Conservation (phyloP, 805 yeast genomes). For the Myxozyma neotropica region DNA sequence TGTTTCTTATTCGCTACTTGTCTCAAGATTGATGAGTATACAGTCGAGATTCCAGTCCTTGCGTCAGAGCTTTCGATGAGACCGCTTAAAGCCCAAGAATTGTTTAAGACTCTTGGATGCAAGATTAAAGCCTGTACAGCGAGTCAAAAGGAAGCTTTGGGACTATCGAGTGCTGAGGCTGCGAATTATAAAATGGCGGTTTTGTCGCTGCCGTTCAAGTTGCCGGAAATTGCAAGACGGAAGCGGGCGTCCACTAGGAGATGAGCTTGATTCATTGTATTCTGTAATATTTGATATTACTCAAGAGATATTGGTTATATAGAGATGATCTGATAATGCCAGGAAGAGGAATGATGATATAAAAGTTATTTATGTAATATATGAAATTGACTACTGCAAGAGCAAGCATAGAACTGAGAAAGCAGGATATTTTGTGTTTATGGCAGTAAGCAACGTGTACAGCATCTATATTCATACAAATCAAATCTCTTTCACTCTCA, state of each 20-base stretch:
- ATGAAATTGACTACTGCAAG: too few species aligned
- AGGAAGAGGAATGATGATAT: too few species aligned
- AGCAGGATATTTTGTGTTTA: too few species aligned
- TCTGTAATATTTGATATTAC: not conserved
- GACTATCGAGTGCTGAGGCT: conserved; percentile 41
- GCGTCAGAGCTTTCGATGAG: conserved; percentile 83
- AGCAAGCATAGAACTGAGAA: too few species aligned
- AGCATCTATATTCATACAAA: too few species aligned
- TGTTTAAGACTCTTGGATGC: conserved; percentile 85
- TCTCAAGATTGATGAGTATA: conserved; percentile 74
- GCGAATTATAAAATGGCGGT: conserved; percentile 75
- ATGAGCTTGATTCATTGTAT: not conserved
- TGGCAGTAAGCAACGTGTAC: too few species aligned
- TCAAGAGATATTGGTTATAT: too few species aligned
- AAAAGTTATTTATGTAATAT: too few species aligned
- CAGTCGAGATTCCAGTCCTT: conserved; percentile 74
- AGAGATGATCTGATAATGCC: too few species aligned
- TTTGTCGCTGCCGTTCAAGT: conserved; percentile 82
- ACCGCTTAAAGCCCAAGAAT: conserved; percentile 47
- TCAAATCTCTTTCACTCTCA: too few species aligned
- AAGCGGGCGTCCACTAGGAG: conserved; percentile 13
- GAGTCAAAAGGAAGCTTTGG: conserved; percentile 43
- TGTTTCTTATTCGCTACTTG: conserved; percentile 74
- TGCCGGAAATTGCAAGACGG: conserved; percentile 52
- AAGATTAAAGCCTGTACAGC: conserved; percentile 64